Conservation (phyloP, 208 protist genomes). For the Phytomonas sp. region DNA sequence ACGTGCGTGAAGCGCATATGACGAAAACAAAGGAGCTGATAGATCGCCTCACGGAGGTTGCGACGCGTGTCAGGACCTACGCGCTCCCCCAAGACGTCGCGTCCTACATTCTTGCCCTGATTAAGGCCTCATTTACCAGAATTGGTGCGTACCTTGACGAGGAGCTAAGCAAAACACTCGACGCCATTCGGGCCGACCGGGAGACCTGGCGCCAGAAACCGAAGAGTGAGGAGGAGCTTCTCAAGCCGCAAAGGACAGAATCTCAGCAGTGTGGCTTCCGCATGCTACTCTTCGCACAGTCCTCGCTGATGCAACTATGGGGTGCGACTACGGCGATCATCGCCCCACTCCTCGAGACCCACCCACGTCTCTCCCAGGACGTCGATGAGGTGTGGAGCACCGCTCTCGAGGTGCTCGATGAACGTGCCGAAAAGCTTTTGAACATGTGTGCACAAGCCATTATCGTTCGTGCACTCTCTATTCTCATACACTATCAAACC, state of each 20-base stretch:
- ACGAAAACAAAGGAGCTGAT: constrained; percentile 65
- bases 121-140: constrained; percentile 29
- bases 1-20: constrained; percentile 81
- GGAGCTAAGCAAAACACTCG: constrained; percentile 61
- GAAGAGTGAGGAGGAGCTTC: constrained; percentile 55
- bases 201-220: constrained; percentile 66
- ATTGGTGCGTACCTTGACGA: constrained; percentile 53
- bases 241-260: constrained; percentile 47
- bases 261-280: constrained; percentile 78
- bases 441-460: constrained; percentile 76
- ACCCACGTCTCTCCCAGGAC: constrained; percentile 37
- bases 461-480: constrained; percentile 61
- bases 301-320: constrained; percentile 58
- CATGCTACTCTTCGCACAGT: constrained; percentile 83
- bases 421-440: constrained; percentile 56
- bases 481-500: constrained; percentile 69
- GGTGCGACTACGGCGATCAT: constrained; percentile 48
- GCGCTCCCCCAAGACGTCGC: constrained; percentile 35
- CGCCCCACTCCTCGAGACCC: constrained; percentile 35
- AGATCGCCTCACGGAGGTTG: constrained; percentile 50
- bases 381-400: constrained; percentile 41
- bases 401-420: constrained; percentile 50
- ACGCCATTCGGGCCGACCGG: constrained; percentile 51
- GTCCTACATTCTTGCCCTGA: constrained; percentile 46
- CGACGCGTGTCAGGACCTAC: constrained; percentile 44